Evolutionary conservation across 164 flowering plant genomes (phyloP).

Genomic region (Macadamia integrifolia): DNA sequence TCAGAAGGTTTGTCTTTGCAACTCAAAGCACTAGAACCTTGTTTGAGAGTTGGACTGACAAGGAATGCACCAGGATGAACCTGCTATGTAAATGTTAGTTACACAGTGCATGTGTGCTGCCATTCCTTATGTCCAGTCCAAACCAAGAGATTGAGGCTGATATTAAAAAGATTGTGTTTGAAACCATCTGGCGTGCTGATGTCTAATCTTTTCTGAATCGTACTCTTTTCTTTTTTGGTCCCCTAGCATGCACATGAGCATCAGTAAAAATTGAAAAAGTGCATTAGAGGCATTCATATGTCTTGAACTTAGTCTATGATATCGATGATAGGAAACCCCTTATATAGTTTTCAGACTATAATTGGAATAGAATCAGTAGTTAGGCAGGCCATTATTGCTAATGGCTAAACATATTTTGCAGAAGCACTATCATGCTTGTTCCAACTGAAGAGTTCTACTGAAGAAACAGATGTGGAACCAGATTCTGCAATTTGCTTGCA

Average conservation of each 20-base stretch:
- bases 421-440: conserved; percentile 61
- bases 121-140: too few relatives aligned
- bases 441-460: conserved; percentile 62
- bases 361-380: not conserved
- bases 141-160: too few relatives aligned
- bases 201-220: too few relatives aligned
- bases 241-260: too few relatives aligned
- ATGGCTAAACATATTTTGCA: conserved; percentile 20
- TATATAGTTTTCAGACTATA: not conserved
- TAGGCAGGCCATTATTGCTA: not conserved
- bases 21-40: not conserved
- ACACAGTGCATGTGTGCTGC: too few relatives aligned
- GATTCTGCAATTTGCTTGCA: conserved; percentile 57
- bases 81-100: not conserved
- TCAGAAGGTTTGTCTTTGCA: conserved; percentile 53
- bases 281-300: too few relatives aligned
- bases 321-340: too few relatives aligned
- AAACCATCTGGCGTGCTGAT: too few relatives aligned
- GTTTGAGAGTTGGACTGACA: not conserved
- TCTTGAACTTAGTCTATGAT: too few relatives aligned
- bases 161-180: too few relatives aligned
- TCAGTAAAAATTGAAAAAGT: too few relatives aligned
- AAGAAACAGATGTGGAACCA: conserved; percentile 41
- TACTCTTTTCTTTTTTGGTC: too few relatives aligned
- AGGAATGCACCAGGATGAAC: not conserved